These are phyloP conservation scores for Ustilago lituana DNA, from an alignment of 1,284 basidiomycete species.

Conservation along the genomic window DNA sequence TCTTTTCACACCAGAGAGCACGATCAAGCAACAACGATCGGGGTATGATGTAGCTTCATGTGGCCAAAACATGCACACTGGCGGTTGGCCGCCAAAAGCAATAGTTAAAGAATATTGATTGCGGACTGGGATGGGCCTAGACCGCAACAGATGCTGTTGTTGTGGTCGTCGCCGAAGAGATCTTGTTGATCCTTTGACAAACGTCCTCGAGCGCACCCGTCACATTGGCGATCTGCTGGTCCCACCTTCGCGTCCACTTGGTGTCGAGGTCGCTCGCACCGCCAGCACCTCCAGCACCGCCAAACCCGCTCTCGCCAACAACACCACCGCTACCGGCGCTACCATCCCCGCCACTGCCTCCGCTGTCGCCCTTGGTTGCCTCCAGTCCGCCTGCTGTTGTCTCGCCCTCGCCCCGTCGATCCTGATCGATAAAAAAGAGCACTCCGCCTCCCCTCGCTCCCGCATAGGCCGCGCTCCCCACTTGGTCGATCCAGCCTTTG, in stretches of 20 bases:
- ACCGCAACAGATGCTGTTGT: slow-evolving; percentile 1
- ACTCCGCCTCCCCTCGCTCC: slow-evolving; percentile 70
- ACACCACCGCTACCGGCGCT: slow-evolving; percentile 5
- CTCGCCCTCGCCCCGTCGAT: slow-evolving; percentile 33
- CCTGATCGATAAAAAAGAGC: slow-evolving; percentile 84
- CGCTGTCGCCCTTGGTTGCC: slow-evolving; percentile 22
- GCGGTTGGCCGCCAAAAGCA: no score
- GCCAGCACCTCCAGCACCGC: slow-evolving; percentile 13
- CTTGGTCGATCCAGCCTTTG: slow-evolving; percentile 90
- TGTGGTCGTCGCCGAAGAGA: slow-evolving; percentile 6
- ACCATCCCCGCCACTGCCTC: slow-evolving; percentile 10
- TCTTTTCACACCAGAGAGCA: no score
- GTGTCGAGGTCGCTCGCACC: slow-evolving; percentile 28
- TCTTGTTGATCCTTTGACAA: slow-evolving; percentile 45
- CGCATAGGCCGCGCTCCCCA: slow-evolving; percentile 65
- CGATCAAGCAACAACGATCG: no score
- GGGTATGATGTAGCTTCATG: no score
- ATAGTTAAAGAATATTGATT: no score
- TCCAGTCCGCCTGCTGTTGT: slow-evolving; percentile 45
- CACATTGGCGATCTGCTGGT: slow-evolving; percentile 47
- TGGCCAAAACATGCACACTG: no score
- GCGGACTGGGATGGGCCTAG: no score
- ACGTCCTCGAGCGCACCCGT: slow-evolving; percentile 48
- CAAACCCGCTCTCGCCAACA: slow-evolving; percentile 8
- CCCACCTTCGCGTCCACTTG: slow-evolving; percentile 49